Base-by-base conservation (phyloP, 1,284 basidiomycete species). In the Earliella scabrosa region DNA sequence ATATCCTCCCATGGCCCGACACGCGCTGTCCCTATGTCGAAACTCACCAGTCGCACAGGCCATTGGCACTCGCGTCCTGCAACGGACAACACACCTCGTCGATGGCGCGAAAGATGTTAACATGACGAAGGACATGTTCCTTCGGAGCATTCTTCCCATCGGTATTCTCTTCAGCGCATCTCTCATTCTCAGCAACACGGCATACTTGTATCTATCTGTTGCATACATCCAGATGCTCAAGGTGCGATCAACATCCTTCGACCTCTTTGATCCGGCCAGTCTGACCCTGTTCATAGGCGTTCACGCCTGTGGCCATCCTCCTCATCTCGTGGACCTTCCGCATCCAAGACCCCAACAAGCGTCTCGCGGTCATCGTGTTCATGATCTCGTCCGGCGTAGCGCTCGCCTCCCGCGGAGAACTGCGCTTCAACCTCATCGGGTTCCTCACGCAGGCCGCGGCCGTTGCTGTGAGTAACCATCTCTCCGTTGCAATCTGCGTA, bases 221-320 rank as follows among this genome's bases (percentile, higher is more conserved):
- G 87, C 92, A 1, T 98, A 96, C 75, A 97, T 98, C 64, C 96
- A 98, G 73, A 98, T 98, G 96, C 89, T 98, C 77, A 97, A 97
- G 86, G 92, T 90, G 54, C 34, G 73, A 23, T 24, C 26, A 20
- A 35, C 32, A 40, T 48, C 24, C 32, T 41, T 44, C 18, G 47
- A 16, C 41, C 35, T 34, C 21, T 13, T 20, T 18, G 31, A 32
- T 36, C 14, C 2, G 23, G 24, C 1, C 29, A 31, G 9, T 47
- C 35, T 39, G 49, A 44, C 45, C 60, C 34, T 35, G 36, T 24
- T 21, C 24, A 9, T 66, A 95, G 90, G 97, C 96, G 8, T 98
- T 98, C 77, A 93, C 84, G n/a, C 95, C 96, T 0, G 96, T 98
- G 14, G 93, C 95, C 1, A 97, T 98, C 66, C 85, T 98, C 31